phyloP scores from a whole-genome alignment of 78 protist species.

The Pelomyxa schiedti region DNA sequence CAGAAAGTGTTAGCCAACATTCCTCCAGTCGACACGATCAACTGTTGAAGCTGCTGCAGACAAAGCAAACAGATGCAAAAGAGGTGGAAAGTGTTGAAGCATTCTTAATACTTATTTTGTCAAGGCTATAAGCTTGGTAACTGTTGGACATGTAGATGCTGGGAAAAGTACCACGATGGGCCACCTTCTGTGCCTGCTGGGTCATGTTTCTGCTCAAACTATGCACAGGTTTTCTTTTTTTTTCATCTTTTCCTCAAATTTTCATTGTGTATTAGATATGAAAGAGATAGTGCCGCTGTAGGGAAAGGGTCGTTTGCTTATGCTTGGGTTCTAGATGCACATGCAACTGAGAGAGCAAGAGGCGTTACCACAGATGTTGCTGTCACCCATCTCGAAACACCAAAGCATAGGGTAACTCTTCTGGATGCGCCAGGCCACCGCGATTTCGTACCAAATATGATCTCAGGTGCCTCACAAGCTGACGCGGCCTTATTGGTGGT shows the following conservation, averaged over 20 bases:
- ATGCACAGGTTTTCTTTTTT: constrained; percentile 53
- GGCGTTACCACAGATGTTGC: constrained; percentile 94
- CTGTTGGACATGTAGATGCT: constrained; percentile 86
- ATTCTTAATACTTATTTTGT: too few species aligned
- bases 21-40: too few species aligned
- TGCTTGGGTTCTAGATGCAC: constrained; percentile 96
- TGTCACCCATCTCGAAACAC: constrained; percentile 51
- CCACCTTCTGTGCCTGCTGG: constrained; percentile 63
- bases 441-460: constrained; percentile 93
- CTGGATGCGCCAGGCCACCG: constrained; percentile 98
- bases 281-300: constrained; percentile 56
- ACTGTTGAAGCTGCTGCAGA: too few species aligned
- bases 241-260: background rate
- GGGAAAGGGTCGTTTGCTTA: constrained; percentile 90
- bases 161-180: constrained; percentile 89
- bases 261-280: too few species aligned
- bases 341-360: constrained; percentile 8
- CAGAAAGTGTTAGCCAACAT: too few species aligned
- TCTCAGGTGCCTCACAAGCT: constrained; percentile 89
- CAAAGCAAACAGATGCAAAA: too few species aligned
- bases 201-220: constrained; percentile 40
- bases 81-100: too few species aligned
- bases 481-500: constrained; percentile 86
- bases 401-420: constrained; percentile 54
- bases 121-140: constrained; percentile 57